Percentiles rank a stretch among this genome's conserved stretches.
Conservation (phyloP, 371 early-diverging fungal species). For the Circinella umbellata region DNA sequence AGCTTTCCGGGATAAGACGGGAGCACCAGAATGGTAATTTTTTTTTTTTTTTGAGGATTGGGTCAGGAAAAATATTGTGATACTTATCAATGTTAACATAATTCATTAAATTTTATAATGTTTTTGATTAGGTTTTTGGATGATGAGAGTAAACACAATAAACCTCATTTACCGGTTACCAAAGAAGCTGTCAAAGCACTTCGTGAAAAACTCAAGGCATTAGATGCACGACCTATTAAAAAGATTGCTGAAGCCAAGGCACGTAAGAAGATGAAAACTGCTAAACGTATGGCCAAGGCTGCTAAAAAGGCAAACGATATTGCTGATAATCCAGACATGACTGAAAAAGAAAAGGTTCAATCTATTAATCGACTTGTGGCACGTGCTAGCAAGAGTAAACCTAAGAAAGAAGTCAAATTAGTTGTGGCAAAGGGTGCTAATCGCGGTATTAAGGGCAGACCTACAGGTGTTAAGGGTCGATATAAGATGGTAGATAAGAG, state of each 20-base stretch:
- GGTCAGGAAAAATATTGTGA: no score
- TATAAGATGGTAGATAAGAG: constrained; percentile 94
- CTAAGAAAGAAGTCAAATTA: constrained; percentile 77
- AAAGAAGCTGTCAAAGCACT: constrained; percentile 93
- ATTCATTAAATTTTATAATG: not conserved
- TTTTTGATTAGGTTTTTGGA: constrained; percentile 66
- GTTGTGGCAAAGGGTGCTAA: constrained; percentile 93
- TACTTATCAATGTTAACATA: constrained; percentile 12
- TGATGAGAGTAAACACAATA: constrained; percentile 90
- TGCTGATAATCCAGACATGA: constrained; percentile 86
- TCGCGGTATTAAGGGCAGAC: constrained; percentile 90
- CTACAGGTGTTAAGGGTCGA: constrained; percentile 96
- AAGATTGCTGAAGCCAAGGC: constrained; percentile 99
- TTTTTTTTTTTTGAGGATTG: no score
- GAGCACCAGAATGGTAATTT: constrained; percentile 81
- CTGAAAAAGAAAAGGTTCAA: constrained; percentile 87
- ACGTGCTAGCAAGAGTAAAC: constrained; percentile 70
- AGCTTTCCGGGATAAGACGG: constrained; percentile 85
- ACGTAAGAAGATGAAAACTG: constrained; percentile 83
- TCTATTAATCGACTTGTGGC: constrained; percentile 80
- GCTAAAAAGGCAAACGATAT: constrained; percentile 89
- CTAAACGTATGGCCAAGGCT: constrained; percentile 77
- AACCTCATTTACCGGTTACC: constrained; percentile 88
- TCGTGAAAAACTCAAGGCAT: constrained; percentile 77
- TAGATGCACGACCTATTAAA: constrained; percentile 97